phyloP scores from a whole-genome alignment of 495 filamentous ascomycete genomes.

The Stereocaulon alpinum region DNA sequence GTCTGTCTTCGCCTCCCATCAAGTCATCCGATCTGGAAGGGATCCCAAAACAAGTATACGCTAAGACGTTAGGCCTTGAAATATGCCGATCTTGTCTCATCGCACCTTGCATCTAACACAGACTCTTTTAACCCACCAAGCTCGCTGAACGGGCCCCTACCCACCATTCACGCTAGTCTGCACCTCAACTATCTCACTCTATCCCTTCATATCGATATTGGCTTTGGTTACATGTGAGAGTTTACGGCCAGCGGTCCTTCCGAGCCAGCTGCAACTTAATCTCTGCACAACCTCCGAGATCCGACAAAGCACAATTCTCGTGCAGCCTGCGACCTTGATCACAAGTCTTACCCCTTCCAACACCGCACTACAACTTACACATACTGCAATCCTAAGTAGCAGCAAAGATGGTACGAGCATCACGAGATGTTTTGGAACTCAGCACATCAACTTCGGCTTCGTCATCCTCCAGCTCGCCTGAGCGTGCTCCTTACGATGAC shows the following conservation, averaged over 20 bases:
- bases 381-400: background rate
- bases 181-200: background rate
- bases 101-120: background rate
- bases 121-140: background rate
- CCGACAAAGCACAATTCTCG: background rate
- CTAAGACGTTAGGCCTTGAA: background rate
- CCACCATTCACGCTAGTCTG: background rate
- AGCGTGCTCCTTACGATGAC: slow-evolving; percentile 68
- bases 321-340: background rate
- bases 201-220: too few species aligned
- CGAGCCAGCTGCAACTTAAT: background rate
- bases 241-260: background rate
- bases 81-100: background rate
- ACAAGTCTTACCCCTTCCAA: background rate
- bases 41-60: background rate
- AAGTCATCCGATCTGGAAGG: background rate
- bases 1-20: background rate
- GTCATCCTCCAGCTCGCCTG: slow-evolving; percentile 76
- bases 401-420: slow-evolving; percentile 15
- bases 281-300: background rate
- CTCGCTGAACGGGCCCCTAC: background rate
- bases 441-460: slow-evolving; percentile 34
- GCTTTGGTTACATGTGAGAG: background rate
- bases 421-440: slow-evolving; percentile 12
- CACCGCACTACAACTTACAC: background rate